These are phyloP conservation scores for Cyclaneusma minus DNA, from an alignment of 2,329 filamentous ascomycete species.

Conservation along the genomic window DNA sequence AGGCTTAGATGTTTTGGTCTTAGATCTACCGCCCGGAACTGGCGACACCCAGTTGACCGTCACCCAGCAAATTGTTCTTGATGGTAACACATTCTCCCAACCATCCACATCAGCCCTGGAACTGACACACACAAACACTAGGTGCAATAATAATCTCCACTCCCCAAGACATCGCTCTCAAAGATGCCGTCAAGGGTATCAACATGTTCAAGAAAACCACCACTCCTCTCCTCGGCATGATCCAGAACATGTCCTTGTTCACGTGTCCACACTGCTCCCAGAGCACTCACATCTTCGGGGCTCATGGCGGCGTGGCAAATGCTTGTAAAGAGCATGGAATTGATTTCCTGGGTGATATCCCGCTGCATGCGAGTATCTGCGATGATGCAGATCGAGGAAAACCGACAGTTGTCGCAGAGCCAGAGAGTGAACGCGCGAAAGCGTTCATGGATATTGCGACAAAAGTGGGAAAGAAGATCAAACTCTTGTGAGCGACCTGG, in stretches of 20 bases:
- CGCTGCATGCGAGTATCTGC: constrained; percentile 73
- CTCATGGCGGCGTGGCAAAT: constrained; percentile 43
- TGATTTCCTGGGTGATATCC: constrained; percentile 76
- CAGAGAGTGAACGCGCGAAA: constrained; percentile 53
- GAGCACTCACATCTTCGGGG: constrained; percentile 63
- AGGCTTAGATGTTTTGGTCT: constrained; percentile 69
- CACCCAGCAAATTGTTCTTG: constrained; percentile 80
- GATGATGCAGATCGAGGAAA: constrained; percentile 76
- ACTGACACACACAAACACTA: constrained; percentile 16
- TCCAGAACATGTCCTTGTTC: constrained; percentile 86
- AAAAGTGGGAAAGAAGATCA: constrained; percentile 22
- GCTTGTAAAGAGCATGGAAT: constrained; percentile 61
- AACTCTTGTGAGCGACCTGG: constrained; percentile 9
- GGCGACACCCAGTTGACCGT: constrained; percentile 96
- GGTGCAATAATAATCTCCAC: constrained; percentile 80
- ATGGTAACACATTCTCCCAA: constrained; percentile 37
- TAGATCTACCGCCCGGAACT: constrained; percentile 87
- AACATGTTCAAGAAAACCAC: constrained; percentile 73
- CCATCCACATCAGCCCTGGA: constrained; percentile 1
- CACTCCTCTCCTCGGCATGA: constrained; percentile 68
- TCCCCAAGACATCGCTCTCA: constrained; percentile 81
- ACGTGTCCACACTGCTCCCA: constrained; percentile 62
- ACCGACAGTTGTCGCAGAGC: constrained; percentile 81
- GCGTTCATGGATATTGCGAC: constrained; percentile 60
- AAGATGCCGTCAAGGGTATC: constrained; percentile 82